phyloP scores from a whole-genome alignment of 208 protist genomes.

The Vickermania ingenoplastis region DNA sequence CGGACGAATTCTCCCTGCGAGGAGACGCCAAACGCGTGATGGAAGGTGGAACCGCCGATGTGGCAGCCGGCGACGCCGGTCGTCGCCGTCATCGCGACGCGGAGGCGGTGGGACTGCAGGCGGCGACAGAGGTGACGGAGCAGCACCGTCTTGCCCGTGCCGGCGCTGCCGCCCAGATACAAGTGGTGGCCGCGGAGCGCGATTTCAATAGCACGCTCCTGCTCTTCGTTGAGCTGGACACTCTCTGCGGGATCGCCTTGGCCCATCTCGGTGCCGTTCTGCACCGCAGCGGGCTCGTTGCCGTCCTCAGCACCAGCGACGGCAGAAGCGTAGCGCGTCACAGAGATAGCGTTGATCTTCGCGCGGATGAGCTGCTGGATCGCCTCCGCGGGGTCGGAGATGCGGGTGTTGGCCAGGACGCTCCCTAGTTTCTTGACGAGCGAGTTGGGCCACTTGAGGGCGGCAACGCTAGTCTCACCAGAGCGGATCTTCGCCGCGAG shows the following conservation, averaged over 20 bases:
- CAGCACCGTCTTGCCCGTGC: slow-evolving; percentile 85
- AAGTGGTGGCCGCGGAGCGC: slow-evolving; percentile 73
- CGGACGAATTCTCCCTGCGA: slow-evolving; percentile 70
- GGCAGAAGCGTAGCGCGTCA: slow-evolving; percentile 63
- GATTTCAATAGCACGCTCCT: slow-evolving; percentile 76
- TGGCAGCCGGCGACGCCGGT: slow-evolving; percentile 86
- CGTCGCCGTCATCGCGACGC: slow-evolving; percentile 85
- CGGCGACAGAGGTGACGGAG: slow-evolving; percentile 58
- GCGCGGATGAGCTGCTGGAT: slow-evolving; percentile 74
- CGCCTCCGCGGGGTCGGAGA: slow-evolving; percentile 61
- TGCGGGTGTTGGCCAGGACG: slow-evolving; percentile 45
- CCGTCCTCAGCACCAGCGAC: slow-evolving; percentile 28
- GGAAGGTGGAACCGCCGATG: slow-evolving; percentile 86
- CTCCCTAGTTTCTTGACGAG: slow-evolving; percentile 44
- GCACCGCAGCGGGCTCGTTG: slow-evolving; percentile 3
- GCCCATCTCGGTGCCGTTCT: slow-evolving; percentile 16
- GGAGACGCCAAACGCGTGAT: slow-evolving; percentile 79
- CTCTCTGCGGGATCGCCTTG: slow-evolving; percentile 12
- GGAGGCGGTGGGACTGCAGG: slow-evolving; percentile 63
- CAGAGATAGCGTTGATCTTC: slow-evolving; percentile 67
- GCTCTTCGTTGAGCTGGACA: slow-evolving; percentile 76
- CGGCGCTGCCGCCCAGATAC: slow-evolving; percentile 84
- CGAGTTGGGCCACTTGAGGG: slow-evolving; percentile 67
- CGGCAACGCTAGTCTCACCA: slow-evolving; percentile 16
- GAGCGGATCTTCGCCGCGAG: slow-evolving; percentile 54